Conservation (phyloP, 2,329 filamentous ascomycete genomes). For the Elsinoe fawcettii region DNA sequence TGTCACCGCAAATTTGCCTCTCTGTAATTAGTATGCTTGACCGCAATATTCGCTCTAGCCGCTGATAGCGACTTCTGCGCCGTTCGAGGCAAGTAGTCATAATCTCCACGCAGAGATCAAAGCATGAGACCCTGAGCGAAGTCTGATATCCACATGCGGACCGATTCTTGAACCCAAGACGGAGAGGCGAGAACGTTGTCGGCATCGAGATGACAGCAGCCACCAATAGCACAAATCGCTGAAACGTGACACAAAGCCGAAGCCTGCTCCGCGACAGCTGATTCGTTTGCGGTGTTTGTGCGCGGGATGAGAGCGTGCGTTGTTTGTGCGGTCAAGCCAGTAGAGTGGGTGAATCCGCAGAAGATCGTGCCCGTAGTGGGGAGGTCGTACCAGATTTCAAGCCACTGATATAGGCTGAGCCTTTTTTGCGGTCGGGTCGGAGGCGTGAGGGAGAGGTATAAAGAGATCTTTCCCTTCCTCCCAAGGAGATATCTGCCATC, state of each 20-base stretch:
- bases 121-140: background rate
- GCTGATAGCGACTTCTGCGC: too few species aligned
- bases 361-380: constrained; percentile 3
- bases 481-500: background rate
- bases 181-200: background rate
- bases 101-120: background rate
- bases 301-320: background rate
- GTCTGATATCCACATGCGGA: background rate
- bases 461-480: background rate
- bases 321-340: constrained; percentile 2
- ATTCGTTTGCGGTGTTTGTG: constrained; percentile 1
- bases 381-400: background rate
- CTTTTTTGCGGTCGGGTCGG: background rate
- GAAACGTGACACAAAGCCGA: background rate
- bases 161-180: background rate
- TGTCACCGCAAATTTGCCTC: too few species aligned
- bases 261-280: background rate
- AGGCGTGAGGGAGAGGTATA: background rate
- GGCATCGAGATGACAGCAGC: background rate
- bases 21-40: background rate
- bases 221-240: background rate
- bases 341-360: background rate
- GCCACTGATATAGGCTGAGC: constrained; percentile 2
- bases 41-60: too few species aligned
- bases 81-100: background rate